phyloP scores from a whole-genome alignment of 192 early-diverging fungal genomes.

The Radiomyces spectabilis region DNA sequence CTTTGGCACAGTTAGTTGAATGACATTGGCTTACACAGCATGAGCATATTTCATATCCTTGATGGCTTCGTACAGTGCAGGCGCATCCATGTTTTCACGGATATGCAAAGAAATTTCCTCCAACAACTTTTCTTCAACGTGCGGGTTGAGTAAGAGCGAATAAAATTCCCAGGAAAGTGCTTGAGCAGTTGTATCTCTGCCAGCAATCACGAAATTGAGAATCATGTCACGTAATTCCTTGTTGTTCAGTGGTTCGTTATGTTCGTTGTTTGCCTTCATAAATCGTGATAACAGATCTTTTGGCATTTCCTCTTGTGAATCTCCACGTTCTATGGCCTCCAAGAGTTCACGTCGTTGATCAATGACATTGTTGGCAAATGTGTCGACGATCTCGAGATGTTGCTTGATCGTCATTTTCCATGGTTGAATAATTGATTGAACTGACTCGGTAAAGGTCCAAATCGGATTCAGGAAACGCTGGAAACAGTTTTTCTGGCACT shows the following conservation, averaged over 20 bases:
- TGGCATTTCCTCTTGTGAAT: constrained; percentile 5
- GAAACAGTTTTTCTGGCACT: constrained; percentile 24
- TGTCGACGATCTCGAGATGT: constrained; percentile 11
- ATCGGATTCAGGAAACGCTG: constrained; percentile 18
- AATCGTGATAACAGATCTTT: constrained; percentile 23
- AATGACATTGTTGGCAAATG: constrained; percentile 20
- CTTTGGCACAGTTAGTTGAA: neutral
- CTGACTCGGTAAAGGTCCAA: constrained; percentile 9
- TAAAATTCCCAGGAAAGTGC: constrained; percentile 44
- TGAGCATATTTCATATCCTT: constrained; percentile 30
- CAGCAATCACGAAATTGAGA: constrained; percentile 31
- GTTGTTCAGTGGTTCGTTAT: constrained; percentile 12
- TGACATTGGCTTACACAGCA: constrained; percentile 18
- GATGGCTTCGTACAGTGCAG: constrained; percentile 18
- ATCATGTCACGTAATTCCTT: constrained; percentile 25
- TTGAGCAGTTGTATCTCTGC: constrained; percentile 41
- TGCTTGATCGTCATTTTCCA: constrained; percentile 5
- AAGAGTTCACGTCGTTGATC: constrained; percentile 13
- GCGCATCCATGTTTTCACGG: constrained; percentile 1
- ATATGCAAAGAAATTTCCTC: constrained; percentile 24
- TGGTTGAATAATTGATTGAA: neutral
- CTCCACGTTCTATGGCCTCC: too few species aligned
- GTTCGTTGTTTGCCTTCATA: constrained; percentile 20
- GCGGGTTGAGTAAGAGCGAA: constrained; percentile 26
- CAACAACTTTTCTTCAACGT: constrained; percentile 29